Evolutionary conservation across 2,329 filamentous ascomycete species (phyloP), one percentile per base, ranked within the genome.

Genomic region (Trichoderma arundinaceum): DNA sequence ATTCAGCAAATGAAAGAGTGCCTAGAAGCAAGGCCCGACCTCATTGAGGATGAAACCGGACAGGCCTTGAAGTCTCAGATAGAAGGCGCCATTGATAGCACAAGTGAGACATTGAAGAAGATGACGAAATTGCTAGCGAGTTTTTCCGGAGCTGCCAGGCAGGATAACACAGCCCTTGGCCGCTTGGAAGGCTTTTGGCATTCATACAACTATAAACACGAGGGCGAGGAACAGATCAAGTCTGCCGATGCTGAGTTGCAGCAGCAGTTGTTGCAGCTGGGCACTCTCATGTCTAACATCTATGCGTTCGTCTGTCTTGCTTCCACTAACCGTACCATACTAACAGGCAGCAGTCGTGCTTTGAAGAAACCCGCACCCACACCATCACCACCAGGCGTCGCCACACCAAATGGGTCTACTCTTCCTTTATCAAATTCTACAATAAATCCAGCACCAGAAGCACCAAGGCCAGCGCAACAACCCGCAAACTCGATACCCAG

Each of bases 221-320:
- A 74, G 62, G 76, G 72, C 65, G 72, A 75, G 33, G 71, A 70
- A n/a, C 75, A 76, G 68, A 70, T 77, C 0, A 73, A 74, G 49
- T 44, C 69, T 13, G 73, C 74, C 2, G 74, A 77, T 58, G 69
- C 57, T 0, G 71, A 74, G 0, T 66, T 77, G 28, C 72, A 77
- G 49, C 73, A 70, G 51, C 72, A 77, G 48, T 32, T 77, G 19
- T 68, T 67, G 0, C 66, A 62, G 10, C 63, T 77, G 0, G 74
- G 72, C 28, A 74, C 69, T 28, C 64, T 76, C 1, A 76, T 77
- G 75, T 71, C 74, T 3, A 76, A 75, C 9, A 72, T 77, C 2
- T 76, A 77, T 69, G 74, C 75, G 75, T 76, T 52, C 62, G 74
- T 74, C 2, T 22, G 9, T 17, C n/a, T 9, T 28, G 1, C 15